These are phyloP conservation scores for Cladosporium phlei DNA, from an alignment of 2,329 filamentous ascomycete genomes.

Conservation along the genomic window DNA sequence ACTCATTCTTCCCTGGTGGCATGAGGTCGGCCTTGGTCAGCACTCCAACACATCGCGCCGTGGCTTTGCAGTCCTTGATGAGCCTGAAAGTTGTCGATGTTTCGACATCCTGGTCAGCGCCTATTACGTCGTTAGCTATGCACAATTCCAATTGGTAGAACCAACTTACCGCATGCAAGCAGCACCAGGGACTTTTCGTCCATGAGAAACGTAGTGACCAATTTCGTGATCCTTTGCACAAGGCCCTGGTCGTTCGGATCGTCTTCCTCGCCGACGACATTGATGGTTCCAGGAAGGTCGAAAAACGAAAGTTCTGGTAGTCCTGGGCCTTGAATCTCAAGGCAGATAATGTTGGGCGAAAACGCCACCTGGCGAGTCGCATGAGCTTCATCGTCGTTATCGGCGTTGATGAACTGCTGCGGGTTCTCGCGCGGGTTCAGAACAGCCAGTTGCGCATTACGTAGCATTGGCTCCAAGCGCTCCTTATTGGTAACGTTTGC, in stretches of 20 bases:
- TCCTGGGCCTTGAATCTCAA: constrained; percentile 68
- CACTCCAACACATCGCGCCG: constrained; percentile 48
- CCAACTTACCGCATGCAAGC: constrained; percentile 65
- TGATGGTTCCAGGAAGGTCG: constrained; percentile 79
- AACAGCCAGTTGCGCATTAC: constrained; percentile 71
- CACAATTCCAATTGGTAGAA: too few relatives aligned
- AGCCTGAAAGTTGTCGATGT: constrained; percentile 67
- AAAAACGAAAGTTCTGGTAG: constrained; percentile 76
- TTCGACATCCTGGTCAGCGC: constrained; percentile 75
- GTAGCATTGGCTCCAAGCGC: constrained; percentile 63
- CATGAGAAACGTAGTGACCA: constrained; percentile 66
- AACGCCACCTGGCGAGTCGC: constrained; percentile 57
- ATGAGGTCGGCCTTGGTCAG: constrained; percentile 81
- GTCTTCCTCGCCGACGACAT: constrained; percentile 55
- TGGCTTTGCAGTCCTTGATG: constrained; percentile 43
- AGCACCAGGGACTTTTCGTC: constrained; percentile 69
- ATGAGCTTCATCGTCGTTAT: not conserved
- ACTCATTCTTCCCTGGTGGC: constrained; percentile 34
- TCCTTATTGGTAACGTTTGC: constrained; percentile 56
- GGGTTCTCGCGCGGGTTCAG: constrained; percentile 60
- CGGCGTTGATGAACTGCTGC: constrained; percentile 33
- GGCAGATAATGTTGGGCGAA: constrained; percentile 72
- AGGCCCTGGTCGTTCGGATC: constrained; percentile 64
- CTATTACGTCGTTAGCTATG: too few relatives aligned
- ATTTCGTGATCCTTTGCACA: constrained; percentile 65